Percentiles rank a stretch among this genome's conserved stretches.
Evolutionary conservation across 2,329 filamentous ascomycete species (phyloP).

Genomic region (Nemania sp.): DNA sequence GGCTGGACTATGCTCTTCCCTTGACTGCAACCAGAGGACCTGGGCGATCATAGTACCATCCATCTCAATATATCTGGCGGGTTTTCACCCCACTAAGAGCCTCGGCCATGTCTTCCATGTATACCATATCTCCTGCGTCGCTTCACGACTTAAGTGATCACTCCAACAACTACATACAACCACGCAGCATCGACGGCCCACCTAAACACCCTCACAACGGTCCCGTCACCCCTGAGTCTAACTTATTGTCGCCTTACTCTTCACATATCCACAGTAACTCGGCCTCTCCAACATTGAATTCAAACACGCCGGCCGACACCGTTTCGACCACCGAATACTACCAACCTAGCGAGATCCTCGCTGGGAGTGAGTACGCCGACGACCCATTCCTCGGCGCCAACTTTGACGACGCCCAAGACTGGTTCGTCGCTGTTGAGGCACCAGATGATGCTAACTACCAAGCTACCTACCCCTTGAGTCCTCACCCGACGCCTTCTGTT

Average conservation of each 20-base stretch:
- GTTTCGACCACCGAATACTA: slow-evolving; percentile 61
- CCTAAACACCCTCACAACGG: slow-evolving; percentile 45
- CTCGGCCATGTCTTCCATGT: slow-evolving; percentile 59
- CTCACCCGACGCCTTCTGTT: slow-evolving; percentile 63
- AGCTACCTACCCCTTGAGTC: slow-evolving; percentile 60
- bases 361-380: slow-evolving; percentile 57
- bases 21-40: slow-evolving; percentile 42
- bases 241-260: slow-evolving; percentile 59
- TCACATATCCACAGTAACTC: slow-evolving; percentile 57
- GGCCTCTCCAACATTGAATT: slow-evolving; percentile 55
- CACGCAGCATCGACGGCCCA: slow-evolving; percentile 49
- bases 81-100: slow-evolving; percentile 42
- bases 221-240: slow-evolving; percentile 53
- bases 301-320: slow-evolving; percentile 64
- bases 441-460: slow-evolving; percentile 33
- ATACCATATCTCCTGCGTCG: slow-evolving; percentile 56
- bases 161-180: slow-evolving; percentile 46
- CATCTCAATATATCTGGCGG: slow-evolving; percentile 51
- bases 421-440: slow-evolving; percentile 29
- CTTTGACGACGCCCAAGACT: slow-evolving; percentile 54
- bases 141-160: slow-evolving; percentile 54
- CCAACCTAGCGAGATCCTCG: slow-evolving; percentile 59
- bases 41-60: slow-evolving; percentile 41
- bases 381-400: slow-evolving; percentile 66
- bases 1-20: slow-evolving; percentile 45